These are phyloP conservation scores for Moricandia moricandioides DNA, from an alignment of 345 rosid genomes.

Conservation along the genomic window DNA sequence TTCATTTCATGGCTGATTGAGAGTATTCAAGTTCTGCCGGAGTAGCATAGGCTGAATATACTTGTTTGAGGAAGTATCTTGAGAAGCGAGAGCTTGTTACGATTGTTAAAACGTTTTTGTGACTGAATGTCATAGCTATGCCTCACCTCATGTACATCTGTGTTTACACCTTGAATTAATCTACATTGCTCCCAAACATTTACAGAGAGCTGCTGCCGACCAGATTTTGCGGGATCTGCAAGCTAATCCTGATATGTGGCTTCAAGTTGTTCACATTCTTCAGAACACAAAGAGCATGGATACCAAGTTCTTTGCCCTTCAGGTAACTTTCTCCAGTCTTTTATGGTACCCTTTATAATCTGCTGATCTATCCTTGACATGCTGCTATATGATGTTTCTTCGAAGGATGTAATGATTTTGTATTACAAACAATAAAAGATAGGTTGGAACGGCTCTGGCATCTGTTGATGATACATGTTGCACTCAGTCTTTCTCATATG, in stretches of 20 bases:
- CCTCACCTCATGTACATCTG: too few relatives aligned
- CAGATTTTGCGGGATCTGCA: conserved; percentile 95
- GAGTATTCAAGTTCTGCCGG: background rate
- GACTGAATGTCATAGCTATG: too few relatives aligned
- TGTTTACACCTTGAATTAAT: conserved; percentile 22
- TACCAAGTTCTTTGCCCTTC: conserved; percentile 96
- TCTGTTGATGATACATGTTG: background rate
- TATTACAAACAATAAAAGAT: background rate
- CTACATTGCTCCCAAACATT: conserved; percentile 15
- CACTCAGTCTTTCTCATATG: background rate
- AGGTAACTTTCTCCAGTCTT: conserved; percentile 47
- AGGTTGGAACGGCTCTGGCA: conserved; percentile 19
- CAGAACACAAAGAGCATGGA: conserved; percentile 78
- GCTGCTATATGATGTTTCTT: background rate
- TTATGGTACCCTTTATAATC: too few relatives aligned
- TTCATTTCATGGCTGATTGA: too few relatives aligned
- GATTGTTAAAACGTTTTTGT: too few relatives aligned
- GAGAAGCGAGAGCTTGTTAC: background rate
- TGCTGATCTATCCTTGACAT: background rate
- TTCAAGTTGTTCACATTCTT: conserved; percentile 90
- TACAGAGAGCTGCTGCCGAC: conserved; percentile 92
- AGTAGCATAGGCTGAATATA: background rate
- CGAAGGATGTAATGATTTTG: background rate
- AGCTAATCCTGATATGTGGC: conserved; percentile 96
- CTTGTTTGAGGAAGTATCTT: background rate